Evolutionary conservation across 1,284 basidiomycete genomes (phyloP), one percentile per base, ranked within the genome.

Genomic region (Erythrobasidium hasegawianum): DNA sequence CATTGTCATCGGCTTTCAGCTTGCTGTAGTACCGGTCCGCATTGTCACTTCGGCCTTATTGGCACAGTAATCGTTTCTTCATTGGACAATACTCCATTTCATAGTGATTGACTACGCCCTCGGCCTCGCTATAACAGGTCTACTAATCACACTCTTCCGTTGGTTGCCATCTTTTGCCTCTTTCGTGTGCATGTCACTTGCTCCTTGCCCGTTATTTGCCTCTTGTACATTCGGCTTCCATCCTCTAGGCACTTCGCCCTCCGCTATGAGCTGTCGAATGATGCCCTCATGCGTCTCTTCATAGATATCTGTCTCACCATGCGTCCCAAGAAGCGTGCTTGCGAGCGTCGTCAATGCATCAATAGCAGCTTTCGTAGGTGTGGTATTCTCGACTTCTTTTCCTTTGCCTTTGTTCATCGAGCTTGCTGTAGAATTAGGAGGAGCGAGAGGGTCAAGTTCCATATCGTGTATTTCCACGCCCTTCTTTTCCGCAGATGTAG

Each of bases 261-360:
- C 84, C 1, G 84, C 81, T 26, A 88, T 84, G 13, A 91, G 83
- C 49, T 82, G 80, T 64, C 87, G 86, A 11, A 92, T 83, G 62
- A 92, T 81, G 72, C 88, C 86, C 73, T 90, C 89, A 75, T 89
- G 89, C 0, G 87, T 87, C 75, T 83, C 86, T 39, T 85, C 87
- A 78, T 92, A 92, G 61, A 92, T 83, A 72, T 92, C 89, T 14
- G 82, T 81, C 69, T 92, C 88, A 33, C 88, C 89, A 22, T 90
- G 81, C 10, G 68, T 52, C 0, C 86, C 85, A 85, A 92, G 87
- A 70, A 91, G 82, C 41, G 81, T 86, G 11, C 89, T 90, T 8
- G 89, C 89, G 53, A 90, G 82, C 76, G 88, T 85, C 0, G 90
- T 91, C 70, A 92, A 84, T 16, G 81, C 78, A 72, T 89, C 87